Conservation (phyloP, 1,284 basidiomycete species). For the Microbotryomycetes sp. region DNA sequence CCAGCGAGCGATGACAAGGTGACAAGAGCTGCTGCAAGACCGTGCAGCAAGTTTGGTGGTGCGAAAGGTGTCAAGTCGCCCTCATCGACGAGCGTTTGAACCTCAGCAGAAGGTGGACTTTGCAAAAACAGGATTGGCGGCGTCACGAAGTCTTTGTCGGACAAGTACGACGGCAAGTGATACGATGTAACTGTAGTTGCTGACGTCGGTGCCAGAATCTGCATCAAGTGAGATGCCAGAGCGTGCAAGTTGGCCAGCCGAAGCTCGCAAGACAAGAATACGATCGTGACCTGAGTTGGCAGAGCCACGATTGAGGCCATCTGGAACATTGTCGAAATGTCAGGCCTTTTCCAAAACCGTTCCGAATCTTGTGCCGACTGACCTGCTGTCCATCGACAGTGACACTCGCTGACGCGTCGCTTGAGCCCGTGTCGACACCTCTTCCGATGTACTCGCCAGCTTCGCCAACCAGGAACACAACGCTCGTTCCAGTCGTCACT, state of each 20-base stretch:
- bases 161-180: constrained; percentile 26
- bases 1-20: constrained; percentile 13
- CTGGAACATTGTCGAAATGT: not conserved
- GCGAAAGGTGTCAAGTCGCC: constrained; percentile 11
- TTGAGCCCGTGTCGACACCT: constrained; percentile 2
- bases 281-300: constrained; percentile 26
- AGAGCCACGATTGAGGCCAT: not conserved
- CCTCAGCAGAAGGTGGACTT: not conserved
- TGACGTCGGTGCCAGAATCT: constrained; percentile 1
- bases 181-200: constrained; percentile 23
- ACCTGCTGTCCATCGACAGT: constrained; percentile 25
- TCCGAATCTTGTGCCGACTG: not conserved
- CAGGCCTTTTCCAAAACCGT: not conserved
- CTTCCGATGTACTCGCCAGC: constrained; percentile 23
- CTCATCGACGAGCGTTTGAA: not conserved
- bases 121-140: not conserved
- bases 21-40: constrained; percentile 23
- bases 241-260: constrained; percentile 17
- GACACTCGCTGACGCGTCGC: constrained; percentile 7
- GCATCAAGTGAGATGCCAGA: constrained; percentile 16
- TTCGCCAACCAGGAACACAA: constrained; percentile 24
- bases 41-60: constrained; percentile 29
- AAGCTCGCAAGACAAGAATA: constrained; percentile 23
- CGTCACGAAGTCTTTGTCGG: not conserved
- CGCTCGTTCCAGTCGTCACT: constrained; percentile 4